Evolutionary conservation across 495 filamentous ascomycete species (phyloP), one percentile per base, ranked within the genome.

Genomic region (Xylaria cubensis): DNA sequence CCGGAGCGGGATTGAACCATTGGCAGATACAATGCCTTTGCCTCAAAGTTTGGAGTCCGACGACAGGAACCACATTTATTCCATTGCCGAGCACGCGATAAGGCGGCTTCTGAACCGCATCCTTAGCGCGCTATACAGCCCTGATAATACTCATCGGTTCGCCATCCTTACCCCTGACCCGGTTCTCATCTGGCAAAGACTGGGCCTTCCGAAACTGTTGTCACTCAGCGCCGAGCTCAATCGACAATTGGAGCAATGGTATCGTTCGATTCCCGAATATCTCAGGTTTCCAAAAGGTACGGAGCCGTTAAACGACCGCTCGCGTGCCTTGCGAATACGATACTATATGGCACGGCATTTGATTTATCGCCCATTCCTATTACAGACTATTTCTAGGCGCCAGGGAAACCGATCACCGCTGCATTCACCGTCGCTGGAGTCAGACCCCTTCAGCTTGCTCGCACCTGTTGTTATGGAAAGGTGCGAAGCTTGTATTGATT

Each of bases 191-290:
- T 78, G 77, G 77, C 75, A 78, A 59, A 74, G 71, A 51, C 46
- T 77, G 17, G 72, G 74, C 44, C 71, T 80, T 41, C 78, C 79
- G 39, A 78, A 74, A 34, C 62, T 82, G 24, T 68, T 78, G 58
- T 74, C 75, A 55, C 75, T 81, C 34, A 79, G 74, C 64, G 61
- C 79, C 5, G 78, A 81, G 62, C 78, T 80, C 36, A 80, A 82
- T 64, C 74, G 78, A 69, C 80, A 82, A 51, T 67, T 82, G 17
- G 80, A 82, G 42, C 75, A 80, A 63, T 82, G 80, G 80, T 81
- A 82, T 64, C 74, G 75, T 55, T 82, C 80, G 41, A 82, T 80
- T 48, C 80, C 80, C 15, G 79, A 80, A 69, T 76, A 76, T 44
- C 50, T 80, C 21, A 77, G 79, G 21, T 79, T 79, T 15, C 58